Evolutionary conservation across 2,329 filamentous ascomycete genomes (phyloP).

Genomic region (Scleromitrula shiraiana): DNA sequence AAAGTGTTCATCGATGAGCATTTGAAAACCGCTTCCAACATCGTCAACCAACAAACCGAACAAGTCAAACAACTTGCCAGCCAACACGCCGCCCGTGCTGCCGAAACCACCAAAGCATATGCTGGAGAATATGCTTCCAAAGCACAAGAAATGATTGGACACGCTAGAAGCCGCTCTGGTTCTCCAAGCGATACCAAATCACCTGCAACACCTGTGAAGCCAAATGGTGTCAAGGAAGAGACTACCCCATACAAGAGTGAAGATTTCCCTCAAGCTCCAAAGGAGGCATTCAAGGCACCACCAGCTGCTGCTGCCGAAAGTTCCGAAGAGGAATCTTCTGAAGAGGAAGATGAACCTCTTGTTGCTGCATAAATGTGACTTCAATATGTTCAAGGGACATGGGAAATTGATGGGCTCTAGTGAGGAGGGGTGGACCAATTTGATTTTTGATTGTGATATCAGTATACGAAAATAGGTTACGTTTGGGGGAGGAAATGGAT

Average conservation of each 20-base stretch:
- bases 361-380: constrained; percentile 19
- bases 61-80: constrained; percentile 54
- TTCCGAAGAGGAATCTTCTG: too few species aligned
- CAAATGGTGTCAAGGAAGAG: constrained; percentile 16
- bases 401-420: not conserved
- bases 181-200: constrained; percentile 22
- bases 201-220: constrained; percentile 18
- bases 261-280: constrained; percentile 28
- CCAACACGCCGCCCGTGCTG: constrained; percentile 56
- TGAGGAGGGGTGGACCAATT: not conserved
- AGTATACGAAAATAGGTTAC: not conserved
- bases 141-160: constrained; percentile 54
- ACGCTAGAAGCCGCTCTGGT: constrained; percentile 23
- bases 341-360: constrained; percentile 22
- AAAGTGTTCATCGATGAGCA: constrained; percentile 61
- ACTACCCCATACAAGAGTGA: too few species aligned
- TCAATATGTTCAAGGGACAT: not conserved
- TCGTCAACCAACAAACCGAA: constrained; percentile 54
- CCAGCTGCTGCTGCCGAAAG: too few species aligned
- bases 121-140: constrained; percentile 60
- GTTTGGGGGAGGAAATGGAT: not conserved
- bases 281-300: constrained; percentile 26
- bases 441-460: not conserved
- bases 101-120: constrained; percentile 58
- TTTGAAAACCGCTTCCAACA: constrained; percentile 47